These are phyloP conservation scores for Aegilops speltoides DNA, from an alignment of 176 grass and related monocot species.

Conservation along the genomic window DNA sequence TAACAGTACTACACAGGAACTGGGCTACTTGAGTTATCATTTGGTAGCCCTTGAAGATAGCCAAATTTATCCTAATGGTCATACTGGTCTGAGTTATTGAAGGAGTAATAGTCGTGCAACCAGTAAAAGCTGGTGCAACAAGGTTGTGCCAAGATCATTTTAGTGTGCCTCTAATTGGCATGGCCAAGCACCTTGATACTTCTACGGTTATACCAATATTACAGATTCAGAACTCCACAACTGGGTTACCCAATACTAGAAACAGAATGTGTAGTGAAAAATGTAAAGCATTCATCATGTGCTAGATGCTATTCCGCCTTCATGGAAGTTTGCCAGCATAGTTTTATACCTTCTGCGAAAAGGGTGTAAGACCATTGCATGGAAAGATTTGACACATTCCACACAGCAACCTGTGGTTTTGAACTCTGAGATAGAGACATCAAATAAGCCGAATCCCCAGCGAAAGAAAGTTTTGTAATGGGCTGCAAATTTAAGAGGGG, in stretches of 20 bases:
- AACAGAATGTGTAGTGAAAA: background rate
- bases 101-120: background rate
- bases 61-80: background rate
- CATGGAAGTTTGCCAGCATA: background rate
- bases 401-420: constrained; percentile 74
- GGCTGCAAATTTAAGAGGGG: constrained; percentile 52
- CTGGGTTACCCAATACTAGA: background rate
- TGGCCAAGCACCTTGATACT: background rate
- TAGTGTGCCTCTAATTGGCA: background rate
- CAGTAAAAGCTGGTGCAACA: background rate
- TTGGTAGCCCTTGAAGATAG: background rate
- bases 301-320: background rate
- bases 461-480: constrained; percentile 66
- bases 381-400: constrained; percentile 76
- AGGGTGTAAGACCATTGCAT: constrained; percentile 88
- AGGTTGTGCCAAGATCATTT: background rate
- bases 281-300: background rate
- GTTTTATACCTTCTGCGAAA: constrained; percentile 70
- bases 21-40: constrained; percentile 14
- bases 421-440: constrained; percentile 66
- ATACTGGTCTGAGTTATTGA: background rate
- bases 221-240: background rate
- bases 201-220: background rate
- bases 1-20: background rate
- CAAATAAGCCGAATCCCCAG: constrained; percentile 68